Percentiles rank a stretch among this genome's conserved stretches.
Conservation (phyloP, 1,139 yeast genomes). For the Spathaspora sp. region DNA sequence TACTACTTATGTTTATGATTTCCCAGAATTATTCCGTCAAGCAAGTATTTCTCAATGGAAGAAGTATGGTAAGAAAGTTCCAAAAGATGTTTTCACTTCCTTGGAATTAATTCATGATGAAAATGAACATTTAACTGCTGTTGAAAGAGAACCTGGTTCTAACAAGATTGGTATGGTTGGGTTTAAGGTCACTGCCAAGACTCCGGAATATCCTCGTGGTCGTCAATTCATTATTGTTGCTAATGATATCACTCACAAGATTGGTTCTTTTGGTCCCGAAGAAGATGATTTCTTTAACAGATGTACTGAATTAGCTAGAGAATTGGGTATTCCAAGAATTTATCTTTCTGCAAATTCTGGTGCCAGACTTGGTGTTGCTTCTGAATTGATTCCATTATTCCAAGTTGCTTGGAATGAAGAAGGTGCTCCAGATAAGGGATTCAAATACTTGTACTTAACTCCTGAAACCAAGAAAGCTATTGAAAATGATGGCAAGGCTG, state of each 20-base stretch:
- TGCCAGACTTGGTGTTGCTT: constrained; percentile 98
- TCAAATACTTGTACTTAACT: constrained; percentile 80
- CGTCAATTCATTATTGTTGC: constrained; percentile 92
- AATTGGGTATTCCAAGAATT: constrained; percentile 89
- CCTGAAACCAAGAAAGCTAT: constrained; percentile 64
- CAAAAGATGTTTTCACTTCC: constrained; percentile 76
- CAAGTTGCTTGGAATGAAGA: constrained; percentile 92
- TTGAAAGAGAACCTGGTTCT: constrained; percentile 93
- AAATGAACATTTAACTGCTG: constrained; percentile 79
- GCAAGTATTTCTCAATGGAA: constrained; percentile 87
- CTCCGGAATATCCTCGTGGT: constrained; percentile 96
- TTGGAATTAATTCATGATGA: constrained; percentile 82
- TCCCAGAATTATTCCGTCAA: constrained; percentile 98
- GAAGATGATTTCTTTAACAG: constrained; percentile 90
- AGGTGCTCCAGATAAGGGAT: constrained; percentile 76
- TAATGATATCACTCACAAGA: constrained; percentile 94
- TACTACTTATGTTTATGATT: constrained; percentile 95
- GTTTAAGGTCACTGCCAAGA: constrained; percentile 84
- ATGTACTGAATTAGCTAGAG: constrained; percentile 89
- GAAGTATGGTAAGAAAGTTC: constrained; percentile 60
- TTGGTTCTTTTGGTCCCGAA: constrained; percentile 98
- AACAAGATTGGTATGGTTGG: constrained; percentile 98
- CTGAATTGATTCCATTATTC: constrained; percentile 85
- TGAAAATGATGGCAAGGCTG: constrained; percentile 57
- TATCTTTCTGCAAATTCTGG: constrained; percentile 98